These are phyloP conservation scores for Pichia sp. DNA, from an alignment of 1,139 yeast species.

Conservation along the genomic window DNA sequence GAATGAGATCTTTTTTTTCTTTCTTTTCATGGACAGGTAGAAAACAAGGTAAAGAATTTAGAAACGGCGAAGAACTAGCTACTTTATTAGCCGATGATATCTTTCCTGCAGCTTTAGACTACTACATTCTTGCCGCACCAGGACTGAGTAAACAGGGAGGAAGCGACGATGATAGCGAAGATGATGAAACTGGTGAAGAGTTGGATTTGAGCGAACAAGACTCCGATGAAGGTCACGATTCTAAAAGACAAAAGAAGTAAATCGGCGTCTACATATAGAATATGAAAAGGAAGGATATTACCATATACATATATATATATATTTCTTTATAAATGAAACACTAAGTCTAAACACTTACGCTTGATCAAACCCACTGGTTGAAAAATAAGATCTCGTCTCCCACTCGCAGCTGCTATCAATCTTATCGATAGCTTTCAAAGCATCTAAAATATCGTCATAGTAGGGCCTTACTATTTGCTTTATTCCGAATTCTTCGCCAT, in stretches of 20 bases:
- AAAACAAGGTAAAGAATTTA: conserved; percentile 65
- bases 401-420: conserved; percentile 18
- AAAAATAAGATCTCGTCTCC: conserved; percentile 16
- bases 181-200: conserved; percentile 46
- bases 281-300: no score
- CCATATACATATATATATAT: no score
- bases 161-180: conserved; percentile 33
- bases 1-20: conserved; percentile 68
- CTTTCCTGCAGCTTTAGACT: conserved; percentile 64
- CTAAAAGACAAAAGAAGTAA: conserved; percentile 4
- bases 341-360: background rate
- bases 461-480: conserved; percentile 20
- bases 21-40: conserved; percentile 72
- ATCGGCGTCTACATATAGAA: background rate
- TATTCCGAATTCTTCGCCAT: conserved; percentile 20
- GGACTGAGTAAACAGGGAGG: conserved; percentile 47
- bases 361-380: conserved; percentile 11
- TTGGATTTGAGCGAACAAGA: conserved; percentile 46
- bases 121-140: conserved; percentile 60
- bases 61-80: conserved; percentile 65
- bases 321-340: no score
- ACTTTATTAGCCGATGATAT: conserved; percentile 55
- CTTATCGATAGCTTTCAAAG: conserved; percentile 24
- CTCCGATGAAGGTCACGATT: conserved; percentile 19
- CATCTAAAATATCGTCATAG: conserved; percentile 27